These are phyloP conservation scores for Bullera alba DNA, from an alignment of 768 basidiomycete species.

Conservation along the genomic window DNA sequence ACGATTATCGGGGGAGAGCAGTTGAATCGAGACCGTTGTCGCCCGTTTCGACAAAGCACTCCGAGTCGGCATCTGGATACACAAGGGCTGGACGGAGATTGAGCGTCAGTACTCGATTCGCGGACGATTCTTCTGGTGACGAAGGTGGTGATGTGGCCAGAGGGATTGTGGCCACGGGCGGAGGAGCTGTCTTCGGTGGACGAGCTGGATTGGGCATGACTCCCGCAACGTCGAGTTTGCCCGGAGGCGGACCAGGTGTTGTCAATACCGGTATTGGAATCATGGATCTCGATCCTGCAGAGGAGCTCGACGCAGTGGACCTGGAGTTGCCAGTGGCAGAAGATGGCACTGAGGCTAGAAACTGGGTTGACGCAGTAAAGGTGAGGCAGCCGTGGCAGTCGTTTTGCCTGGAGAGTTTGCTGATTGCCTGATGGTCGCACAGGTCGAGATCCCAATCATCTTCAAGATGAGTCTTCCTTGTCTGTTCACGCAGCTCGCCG, in stretches of 20 bases:
- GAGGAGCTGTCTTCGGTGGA: slow-evolving; percentile 26
- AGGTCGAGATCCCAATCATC: slow-evolving; percentile 39
- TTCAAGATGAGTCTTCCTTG: slow-evolving; percentile 29
- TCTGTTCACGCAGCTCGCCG: slow-evolving; percentile 47
- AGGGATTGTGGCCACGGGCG: slow-evolving; percentile 20
- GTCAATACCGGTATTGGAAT: slow-evolving; percentile 2
- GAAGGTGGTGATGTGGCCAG: slow-evolving; percentile 30
- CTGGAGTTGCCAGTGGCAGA: slow-evolving; percentile 35
- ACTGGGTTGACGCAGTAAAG: slow-evolving; percentile 31
- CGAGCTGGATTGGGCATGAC: slow-evolving; percentile 19
- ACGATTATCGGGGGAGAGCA: slow-evolving; percentile 12
- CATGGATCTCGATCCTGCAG: slow-evolving; percentile 43
- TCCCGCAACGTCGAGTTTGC: slow-evolving; percentile 1
- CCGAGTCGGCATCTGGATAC: background rate
- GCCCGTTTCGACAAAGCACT: slow-evolving; percentile 4
- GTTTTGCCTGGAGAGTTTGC: background rate
- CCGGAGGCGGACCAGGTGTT: background rate
- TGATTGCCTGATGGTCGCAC: background rate
- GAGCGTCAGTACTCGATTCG: slow-evolving; percentile 17
- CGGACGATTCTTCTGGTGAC: slow-evolving; percentile 32
- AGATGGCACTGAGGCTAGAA: slow-evolving; percentile 25
- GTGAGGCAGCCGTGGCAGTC: slow-evolving; percentile 10
- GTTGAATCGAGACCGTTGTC: slow-evolving; percentile 15
- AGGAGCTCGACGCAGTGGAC: slow-evolving; percentile 41
- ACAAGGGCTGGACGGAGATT: background rate